phyloP scores from a whole-genome alignment of 2,329 filamentous ascomycete species.

The Penicillium sp. region DNA sequence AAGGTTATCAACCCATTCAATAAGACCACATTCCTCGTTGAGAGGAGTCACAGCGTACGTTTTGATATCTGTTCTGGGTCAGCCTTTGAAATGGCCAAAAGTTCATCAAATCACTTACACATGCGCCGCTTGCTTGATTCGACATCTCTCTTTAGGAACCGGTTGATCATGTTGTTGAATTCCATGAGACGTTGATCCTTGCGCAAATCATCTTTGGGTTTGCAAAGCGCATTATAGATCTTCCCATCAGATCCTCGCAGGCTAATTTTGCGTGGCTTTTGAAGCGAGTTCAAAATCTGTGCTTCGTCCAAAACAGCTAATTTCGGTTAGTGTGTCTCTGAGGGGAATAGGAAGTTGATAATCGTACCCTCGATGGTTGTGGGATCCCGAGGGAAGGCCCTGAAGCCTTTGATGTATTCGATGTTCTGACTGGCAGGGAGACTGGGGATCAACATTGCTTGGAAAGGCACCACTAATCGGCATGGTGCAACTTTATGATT shows the following conservation, averaged over 20 bases:
- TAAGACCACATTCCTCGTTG: constrained; percentile 95
- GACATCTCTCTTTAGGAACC: constrained; percentile 84
- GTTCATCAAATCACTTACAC: constrained; percentile 45
- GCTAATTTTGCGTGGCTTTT: constrained; percentile 85
- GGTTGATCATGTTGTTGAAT: constrained; percentile 97
- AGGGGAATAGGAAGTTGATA: background rate
- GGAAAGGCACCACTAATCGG: constrained; percentile 82
- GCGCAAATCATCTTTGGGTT: constrained; percentile 95
- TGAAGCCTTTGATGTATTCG: constrained; percentile 66
- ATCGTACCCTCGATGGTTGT: constrained; percentile 67
- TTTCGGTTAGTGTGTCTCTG: constrained; percentile 16
- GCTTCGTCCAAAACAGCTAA: constrained; percentile 77
- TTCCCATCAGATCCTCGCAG: constrained; percentile 86
- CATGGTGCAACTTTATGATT: constrained; percentile 79
- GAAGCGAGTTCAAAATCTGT: constrained; percentile 82
- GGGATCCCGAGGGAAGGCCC: constrained; percentile 81
- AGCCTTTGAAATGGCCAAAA: constrained; percentile 5
- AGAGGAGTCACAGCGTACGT: constrained; percentile 96
- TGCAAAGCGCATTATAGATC: constrained; percentile 86
- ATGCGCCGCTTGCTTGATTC: constrained; percentile 86
- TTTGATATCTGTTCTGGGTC: constrained; percentile 63
- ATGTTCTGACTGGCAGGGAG: constrained; percentile 71
- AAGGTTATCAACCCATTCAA: constrained; percentile 97
- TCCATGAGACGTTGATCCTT: constrained; percentile 99
- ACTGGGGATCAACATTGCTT: constrained; percentile 77